phyloP scores from a whole-genome alignment of 352 stramenopile species.

The Phytophthora hibernalis region DNA sequence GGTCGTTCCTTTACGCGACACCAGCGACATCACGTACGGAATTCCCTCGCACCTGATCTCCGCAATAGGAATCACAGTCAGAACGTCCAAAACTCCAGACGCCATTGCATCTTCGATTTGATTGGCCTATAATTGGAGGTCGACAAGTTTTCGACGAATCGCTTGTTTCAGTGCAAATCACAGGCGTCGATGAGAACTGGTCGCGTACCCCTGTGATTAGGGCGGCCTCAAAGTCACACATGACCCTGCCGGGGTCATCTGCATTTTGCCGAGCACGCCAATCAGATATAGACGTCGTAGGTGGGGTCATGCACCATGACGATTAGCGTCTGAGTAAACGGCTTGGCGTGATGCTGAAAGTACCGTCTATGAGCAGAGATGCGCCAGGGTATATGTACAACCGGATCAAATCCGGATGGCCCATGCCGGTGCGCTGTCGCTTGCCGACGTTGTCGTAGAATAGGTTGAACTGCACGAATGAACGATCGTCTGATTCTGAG shows the following conservation, averaged over 20 bases:
- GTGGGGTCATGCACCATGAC: constrained; percentile 3
- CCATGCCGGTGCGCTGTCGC: constrained; percentile 5
- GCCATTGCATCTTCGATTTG: constrained; percentile 8
- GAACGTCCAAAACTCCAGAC: constrained; percentile 5
- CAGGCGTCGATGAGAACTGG: neutral
- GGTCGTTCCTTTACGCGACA: neutral
- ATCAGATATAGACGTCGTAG: constrained; percentile 10
- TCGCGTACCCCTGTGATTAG: neutral
- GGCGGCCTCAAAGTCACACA: constrained; percentile 1
- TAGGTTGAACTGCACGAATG: constrained; percentile 7
- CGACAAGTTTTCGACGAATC: constrained; percentile 12
- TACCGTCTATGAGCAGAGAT: constrained; percentile 5
- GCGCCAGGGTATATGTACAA: constrained; percentile 3
- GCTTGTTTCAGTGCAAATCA: constrained; percentile 15
- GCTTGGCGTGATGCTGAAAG: constrained; percentile 3
- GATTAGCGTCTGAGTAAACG: constrained; percentile 1
- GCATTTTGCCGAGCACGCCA: constrained; percentile 10
- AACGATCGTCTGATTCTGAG: constrained; percentile 13
- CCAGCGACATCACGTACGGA: constrained; percentile 5
- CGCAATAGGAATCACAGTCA: constrained; percentile 11
- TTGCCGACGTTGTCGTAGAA: constrained; percentile 1
- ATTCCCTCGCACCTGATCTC: constrained; percentile 11
- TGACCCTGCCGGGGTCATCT: constrained; percentile 11
- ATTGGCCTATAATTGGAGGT: neutral
- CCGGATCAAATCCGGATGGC: constrained; percentile 3